Evolutionary conservation across 305 asterid genomes (phyloP).

Genomic region (Fraxinus angustifolia): DNA sequence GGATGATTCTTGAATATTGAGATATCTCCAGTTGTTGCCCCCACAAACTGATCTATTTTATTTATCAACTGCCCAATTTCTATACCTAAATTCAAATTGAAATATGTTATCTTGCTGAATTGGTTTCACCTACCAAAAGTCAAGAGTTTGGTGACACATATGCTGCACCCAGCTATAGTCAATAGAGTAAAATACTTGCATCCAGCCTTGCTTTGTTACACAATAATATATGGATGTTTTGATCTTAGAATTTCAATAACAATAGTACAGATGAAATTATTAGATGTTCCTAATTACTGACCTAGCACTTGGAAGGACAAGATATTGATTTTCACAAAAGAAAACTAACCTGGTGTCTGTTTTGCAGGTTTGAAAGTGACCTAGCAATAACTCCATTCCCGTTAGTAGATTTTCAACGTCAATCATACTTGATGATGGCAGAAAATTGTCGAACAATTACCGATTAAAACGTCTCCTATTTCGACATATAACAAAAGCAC

Average conservation of each 20-base stretch:
- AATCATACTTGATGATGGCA: neutral
- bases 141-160: neutral
- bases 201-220: neutral
- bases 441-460: neutral
- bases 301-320: neutral
- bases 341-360: neutral
- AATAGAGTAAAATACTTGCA: neutral
- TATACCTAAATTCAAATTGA: neutral
- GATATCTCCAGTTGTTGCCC: constrained; percentile 19
- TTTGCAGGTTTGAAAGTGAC: neutral
- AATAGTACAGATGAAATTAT: neutral
- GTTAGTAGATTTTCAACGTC: neutral
- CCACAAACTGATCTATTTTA: constrained; percentile 13
- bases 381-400: neutral
- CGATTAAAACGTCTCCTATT: neutral
- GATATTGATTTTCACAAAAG: neutral
- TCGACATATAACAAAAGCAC: too few species aligned
- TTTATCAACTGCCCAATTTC: constrained; percentile 14
- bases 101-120: constrained; percentile 1
- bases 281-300: neutral
- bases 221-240: neutral
- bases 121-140: constrained; percentile 21
- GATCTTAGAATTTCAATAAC: neutral
- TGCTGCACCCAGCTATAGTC: neutral
- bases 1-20: constrained; percentile 1